Conservation (phyloP, 75 land plant genomes). For the Pinus tabuliformis region DNA sequence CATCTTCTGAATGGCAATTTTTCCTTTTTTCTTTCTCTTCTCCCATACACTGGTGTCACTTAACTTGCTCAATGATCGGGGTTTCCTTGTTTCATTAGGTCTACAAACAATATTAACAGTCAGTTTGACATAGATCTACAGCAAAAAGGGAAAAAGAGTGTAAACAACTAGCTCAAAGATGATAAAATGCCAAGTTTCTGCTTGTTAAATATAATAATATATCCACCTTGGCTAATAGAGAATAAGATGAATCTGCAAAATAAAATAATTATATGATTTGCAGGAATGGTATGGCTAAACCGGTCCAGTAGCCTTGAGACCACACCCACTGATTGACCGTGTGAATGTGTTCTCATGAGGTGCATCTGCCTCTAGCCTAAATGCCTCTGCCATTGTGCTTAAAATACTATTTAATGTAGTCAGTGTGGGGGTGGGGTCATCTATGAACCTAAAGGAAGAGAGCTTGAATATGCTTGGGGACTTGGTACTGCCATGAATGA, state of each 20-base stretch:
- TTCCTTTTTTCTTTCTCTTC: constrained; percentile 84
- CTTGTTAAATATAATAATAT: background rate
- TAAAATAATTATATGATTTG: background rate
- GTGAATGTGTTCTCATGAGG: background rate
- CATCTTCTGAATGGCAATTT: constrained; percentile 89
- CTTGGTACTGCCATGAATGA: no score
- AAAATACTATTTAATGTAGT: no score
- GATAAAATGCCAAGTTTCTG: background rate
- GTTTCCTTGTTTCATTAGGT: constrained; percentile 79
- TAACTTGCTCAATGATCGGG: constrained; percentile 79
- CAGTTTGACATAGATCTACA: background rate
- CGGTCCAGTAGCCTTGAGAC: background rate
- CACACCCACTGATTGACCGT: background rate
- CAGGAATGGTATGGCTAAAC: background rate
- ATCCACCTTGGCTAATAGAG: background rate
- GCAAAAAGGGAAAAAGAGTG: background rate
- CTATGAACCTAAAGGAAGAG: no score
- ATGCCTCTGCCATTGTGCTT: no score
- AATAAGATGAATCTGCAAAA: background rate
- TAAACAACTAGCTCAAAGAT: background rate
- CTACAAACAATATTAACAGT: constrained; percentile 24
- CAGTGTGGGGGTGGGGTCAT: no score
- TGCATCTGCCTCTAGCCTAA: background rate
- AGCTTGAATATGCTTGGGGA: no score
- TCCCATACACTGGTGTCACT: constrained; percentile 85